A percentile compares a stretch with the other conserved stretches of the same genome.
phyloP scores from a whole-genome alignment of 2,329 filamentous ascomycete genomes.

The Amauroascus niger region DNA sequence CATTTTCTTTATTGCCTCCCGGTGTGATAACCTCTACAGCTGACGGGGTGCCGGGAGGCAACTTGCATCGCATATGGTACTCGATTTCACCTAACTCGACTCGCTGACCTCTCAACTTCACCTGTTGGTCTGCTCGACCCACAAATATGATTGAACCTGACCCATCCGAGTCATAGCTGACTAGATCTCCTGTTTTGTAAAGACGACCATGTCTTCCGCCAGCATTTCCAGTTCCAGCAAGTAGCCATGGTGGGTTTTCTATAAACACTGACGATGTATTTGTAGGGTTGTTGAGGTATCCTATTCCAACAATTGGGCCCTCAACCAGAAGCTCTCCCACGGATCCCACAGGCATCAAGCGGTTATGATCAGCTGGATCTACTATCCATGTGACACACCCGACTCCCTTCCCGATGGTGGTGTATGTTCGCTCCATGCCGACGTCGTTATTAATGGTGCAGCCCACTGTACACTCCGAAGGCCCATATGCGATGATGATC shows the following conservation, averaged over 20 bases:
- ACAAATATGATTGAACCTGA: slow-evolving; percentile 26
- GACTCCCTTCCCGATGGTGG: slow-evolving; percentile 29
- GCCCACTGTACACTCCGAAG: slow-evolving; percentile 37
- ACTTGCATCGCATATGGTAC: slow-evolving; percentile 19
- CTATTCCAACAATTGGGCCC: slow-evolving; percentile 41
- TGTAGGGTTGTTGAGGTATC: slow-evolving; percentile 26
- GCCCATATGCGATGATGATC: slow-evolving; percentile 39
- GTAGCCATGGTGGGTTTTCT: slow-evolving; percentile 32
- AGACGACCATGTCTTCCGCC: slow-evolving; percentile 18
- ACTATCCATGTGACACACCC: slow-evolving; percentile 30
- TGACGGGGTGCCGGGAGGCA: slow-evolving; percentile 38
- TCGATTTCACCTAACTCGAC: slow-evolving; percentile 31
- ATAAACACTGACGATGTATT: slow-evolving; percentile 49
- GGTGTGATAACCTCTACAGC: slow-evolving; percentile 44
- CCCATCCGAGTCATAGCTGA: slow-evolving; percentile 26
- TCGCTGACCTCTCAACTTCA: slow-evolving; percentile 31
- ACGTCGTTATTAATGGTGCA: slow-evolving; percentile 33
- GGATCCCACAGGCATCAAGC: slow-evolving; percentile 46
- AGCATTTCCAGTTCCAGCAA: slow-evolving; percentile 2
- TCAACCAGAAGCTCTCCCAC: slow-evolving; percentile 53
- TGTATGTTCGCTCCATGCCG: slow-evolving; percentile 28
- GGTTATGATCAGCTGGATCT: slow-evolving; percentile 25
- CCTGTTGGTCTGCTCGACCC: slow-evolving; percentile 29
- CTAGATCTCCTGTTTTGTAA: slow-evolving; percentile 33
- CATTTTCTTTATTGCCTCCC: slow-evolving; percentile 32